phyloP scores from a whole-genome alignment of 208 protist genomes.

The Wallacemonas collosoma region DNA sequence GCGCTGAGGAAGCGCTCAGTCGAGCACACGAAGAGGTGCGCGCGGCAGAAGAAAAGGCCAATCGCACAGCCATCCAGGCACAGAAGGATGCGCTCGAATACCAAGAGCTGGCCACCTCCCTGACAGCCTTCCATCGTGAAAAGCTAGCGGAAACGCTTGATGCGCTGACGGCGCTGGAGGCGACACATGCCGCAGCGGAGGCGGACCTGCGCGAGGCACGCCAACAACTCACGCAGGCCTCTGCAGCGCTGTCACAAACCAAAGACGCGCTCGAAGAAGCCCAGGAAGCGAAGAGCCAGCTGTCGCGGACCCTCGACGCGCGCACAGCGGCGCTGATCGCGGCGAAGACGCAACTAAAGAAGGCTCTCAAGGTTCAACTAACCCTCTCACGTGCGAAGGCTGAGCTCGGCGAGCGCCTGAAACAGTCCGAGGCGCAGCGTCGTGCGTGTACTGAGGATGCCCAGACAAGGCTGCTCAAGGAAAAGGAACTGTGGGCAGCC shows the following conservation, averaged over 20 bases:
- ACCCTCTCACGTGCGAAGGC: neutral
- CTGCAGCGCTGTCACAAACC: neutral
- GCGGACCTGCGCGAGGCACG: conserved; percentile 16
- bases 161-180: conserved; percentile 12
- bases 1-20: conserved; percentile 24
- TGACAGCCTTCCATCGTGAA: conserved; percentile 27
- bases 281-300: neutral
- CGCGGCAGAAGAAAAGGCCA: conserved; percentile 20
- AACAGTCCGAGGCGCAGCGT: conserved; percentile 9
- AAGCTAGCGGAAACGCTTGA: conserved; percentile 25
- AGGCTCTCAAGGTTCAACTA: conserved; percentile 31
- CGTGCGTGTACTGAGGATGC: conserved; percentile 8
- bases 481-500: neutral
- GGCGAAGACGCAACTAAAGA: conserved; percentile 28
- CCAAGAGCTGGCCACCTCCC: conserved; percentile 45
- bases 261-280: neutral
- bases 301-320: conserved; percentile 4
- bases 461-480: conserved; percentile 5
- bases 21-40: conserved; percentile 27
- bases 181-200: neutral
- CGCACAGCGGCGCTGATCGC: conserved; percentile 15
- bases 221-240: neutral
- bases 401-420: neutral
- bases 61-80: conserved; percentile 24
- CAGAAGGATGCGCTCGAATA: conserved; percentile 63